A percentile compares a stretch with the other conserved stretches of the same genome.
Conservation (phyloP, 176 grass and related monocot genomes). For the Pharus latifolius region DNA sequence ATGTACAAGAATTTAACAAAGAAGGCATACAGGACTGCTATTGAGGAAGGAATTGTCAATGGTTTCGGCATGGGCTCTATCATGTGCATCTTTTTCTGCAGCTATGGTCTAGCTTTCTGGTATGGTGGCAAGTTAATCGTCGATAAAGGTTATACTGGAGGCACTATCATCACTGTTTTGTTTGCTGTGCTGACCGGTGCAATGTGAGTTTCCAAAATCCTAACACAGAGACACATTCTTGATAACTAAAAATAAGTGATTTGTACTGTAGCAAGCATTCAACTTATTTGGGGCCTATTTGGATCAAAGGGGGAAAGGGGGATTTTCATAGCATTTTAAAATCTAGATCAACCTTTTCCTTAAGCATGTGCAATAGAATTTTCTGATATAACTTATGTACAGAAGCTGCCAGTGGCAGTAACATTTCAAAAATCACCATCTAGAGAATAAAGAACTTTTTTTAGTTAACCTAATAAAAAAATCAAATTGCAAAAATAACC, state of each 20-base stretch:
- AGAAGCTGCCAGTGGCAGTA: too few relatives aligned
- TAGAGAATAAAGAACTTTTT: too few relatives aligned
- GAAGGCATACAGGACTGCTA: conserved; percentile 35
- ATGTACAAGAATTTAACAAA: conserved; percentile 48
- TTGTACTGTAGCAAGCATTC: neutral
- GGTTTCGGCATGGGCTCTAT: conserved; percentile 60
- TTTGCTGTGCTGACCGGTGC: conserved; percentile 46
- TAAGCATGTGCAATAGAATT: too few relatives aligned
- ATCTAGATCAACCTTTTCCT: neutral
- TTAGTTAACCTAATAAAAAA: too few relatives aligned
- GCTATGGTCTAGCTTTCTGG: conserved; percentile 68
- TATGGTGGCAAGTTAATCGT: conserved; percentile 51
- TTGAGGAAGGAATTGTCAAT: conserved; percentile 45
- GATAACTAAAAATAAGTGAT: neutral
- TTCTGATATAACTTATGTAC: too few relatives aligned
- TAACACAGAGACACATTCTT: conserved; percentile 2
- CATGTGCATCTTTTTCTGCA: conserved; percentile 34
- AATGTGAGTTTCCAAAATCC: conserved; percentile 34
- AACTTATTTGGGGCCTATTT: neutral
- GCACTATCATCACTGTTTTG: conserved; percentile 39
- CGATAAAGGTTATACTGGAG: conserved; percentile 54
- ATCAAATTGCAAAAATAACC: too few relatives aligned
- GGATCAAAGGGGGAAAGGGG: neutral
- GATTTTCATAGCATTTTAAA: neutral
- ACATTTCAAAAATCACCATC: too few relatives aligned